A percentile compares a stretch with the other conserved stretches of the same genome.
Conservation (phyloP, 768 basidiomycete genomes). For the Gloeostereum incarnatum region DNA sequence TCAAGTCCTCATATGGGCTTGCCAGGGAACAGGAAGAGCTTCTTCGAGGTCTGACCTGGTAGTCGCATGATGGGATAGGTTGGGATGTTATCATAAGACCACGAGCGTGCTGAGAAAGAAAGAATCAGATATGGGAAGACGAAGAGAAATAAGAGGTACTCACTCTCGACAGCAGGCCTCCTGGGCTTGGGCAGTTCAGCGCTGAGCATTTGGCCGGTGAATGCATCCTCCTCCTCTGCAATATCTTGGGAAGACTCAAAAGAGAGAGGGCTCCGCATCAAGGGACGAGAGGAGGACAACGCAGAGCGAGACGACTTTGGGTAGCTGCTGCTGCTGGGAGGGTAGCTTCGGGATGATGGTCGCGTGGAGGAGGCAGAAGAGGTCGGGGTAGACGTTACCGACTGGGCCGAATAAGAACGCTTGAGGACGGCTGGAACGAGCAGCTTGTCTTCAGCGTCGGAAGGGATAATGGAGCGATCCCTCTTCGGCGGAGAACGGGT, state of each 20-base stretch:
- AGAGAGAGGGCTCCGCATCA: background rate
- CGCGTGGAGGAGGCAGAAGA: slow-evolving; percentile 12
- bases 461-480: slow-evolving; percentile 47
- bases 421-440: slow-evolving; percentile 36
- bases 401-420: too few species aligned
- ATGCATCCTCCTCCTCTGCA: slow-evolving; percentile 16
- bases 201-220: slow-evolving; percentile 8
- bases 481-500: slow-evolving; percentile 23
- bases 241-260: slow-evolving; percentile 23
- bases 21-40: slow-evolving; percentile 61
- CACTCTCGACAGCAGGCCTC: slow-evolving; percentile 45
- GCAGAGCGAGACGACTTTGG: background rate
- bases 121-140: slow-evolving; percentile 4
- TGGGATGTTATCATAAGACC: slow-evolving; percentile 68
- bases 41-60: slow-evolving; percentile 49
- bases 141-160: slow-evolving; percentile 13
- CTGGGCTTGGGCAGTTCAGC: slow-evolving; percentile 16
- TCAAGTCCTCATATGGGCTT: too few species aligned
- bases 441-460: slow-evolving; percentile 56
- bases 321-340: slow-evolving; percentile 12
- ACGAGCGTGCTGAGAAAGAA: slow-evolving; percentile 43
- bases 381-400: too few species aligned
- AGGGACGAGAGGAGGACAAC: too few species aligned
- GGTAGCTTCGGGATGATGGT: slow-evolving; percentile 24
- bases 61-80: slow-evolving; percentile 58